Evolutionary conservation across 2,329 filamentous ascomycete genomes (phyloP).

Genomic region (Zymoseptoria crescenta): DNA sequence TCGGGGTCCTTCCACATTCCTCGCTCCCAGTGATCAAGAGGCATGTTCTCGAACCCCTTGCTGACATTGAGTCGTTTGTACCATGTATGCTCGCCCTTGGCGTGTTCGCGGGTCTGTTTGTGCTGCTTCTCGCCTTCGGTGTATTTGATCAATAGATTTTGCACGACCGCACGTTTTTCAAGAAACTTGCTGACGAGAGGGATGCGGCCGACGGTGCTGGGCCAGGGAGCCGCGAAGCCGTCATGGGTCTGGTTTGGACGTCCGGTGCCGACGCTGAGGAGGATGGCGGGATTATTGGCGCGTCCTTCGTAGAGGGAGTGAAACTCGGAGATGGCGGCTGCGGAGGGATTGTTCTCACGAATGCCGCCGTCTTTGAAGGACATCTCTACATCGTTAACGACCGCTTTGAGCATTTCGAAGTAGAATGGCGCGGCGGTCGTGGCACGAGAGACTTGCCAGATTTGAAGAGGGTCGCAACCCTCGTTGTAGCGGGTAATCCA

Average conservation of each 20-base stretch:
- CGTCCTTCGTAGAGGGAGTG: conserved; percentile 39
- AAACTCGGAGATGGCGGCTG: conserved; percentile 42
- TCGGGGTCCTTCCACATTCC: conserved; percentile 30
- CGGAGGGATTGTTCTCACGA: conserved; percentile 44
- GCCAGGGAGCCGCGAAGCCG: conserved; percentile 40
- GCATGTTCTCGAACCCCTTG: conserved; percentile 38
- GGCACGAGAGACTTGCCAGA: conserved; percentile 47
- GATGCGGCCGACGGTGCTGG: conserved; percentile 38
- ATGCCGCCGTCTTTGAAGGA: conserved; percentile 46
- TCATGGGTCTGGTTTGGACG: conserved; percentile 37
- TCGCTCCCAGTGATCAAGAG: conserved; percentile 41
- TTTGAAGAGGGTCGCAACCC: conserved; percentile 39
- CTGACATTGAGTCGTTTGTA: conserved; percentile 45
- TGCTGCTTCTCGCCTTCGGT: conserved; percentile 45
- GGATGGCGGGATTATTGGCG: conserved; percentile 34
- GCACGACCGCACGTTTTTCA: conserved; percentile 44
- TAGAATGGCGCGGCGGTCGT: conserved; percentile 48
- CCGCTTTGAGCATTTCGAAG: conserved; percentile 42
- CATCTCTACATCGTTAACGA: conserved; percentile 33
- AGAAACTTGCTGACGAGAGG: conserved; percentile 37
- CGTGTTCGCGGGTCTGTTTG: conserved; percentile 39
- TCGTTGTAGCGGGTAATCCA: conserved; percentile 42
- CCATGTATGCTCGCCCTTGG: conserved; percentile 43
- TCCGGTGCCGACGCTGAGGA: conserved; percentile 42
- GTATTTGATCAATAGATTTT: conserved; percentile 45